Evolutionary conservation across 495 filamentous ascomycete species (phyloP), one percentile per base, ranked within the genome.

Genomic region (Astrothelium macrocarpum): DNA sequence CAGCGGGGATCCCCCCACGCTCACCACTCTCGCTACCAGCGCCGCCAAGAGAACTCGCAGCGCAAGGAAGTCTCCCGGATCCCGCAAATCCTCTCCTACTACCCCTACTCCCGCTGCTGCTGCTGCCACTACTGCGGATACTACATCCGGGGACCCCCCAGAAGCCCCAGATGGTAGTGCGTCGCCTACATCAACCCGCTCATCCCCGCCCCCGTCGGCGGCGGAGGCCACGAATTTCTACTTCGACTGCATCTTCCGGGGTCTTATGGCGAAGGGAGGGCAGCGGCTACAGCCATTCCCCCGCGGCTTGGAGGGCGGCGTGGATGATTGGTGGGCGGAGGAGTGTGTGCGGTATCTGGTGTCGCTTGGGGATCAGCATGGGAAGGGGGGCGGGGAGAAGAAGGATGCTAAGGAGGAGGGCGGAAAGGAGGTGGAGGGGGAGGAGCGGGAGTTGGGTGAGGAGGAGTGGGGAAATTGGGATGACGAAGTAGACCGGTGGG

Each of bases 331-430:
- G 43, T 49, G 18, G 7, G 43, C 43, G 43, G 43, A 9, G 7
- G 43, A 49, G 43, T n/a, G 23, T 10, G 43, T 49, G 43, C 9
- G 9, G 43, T 49, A 49, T n/a, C 43, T 49, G 43, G 43, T 20
- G 43, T 10, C 7, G 5, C 23, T 49, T 10, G 43, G 43, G 43
- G n/a, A 49, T 20, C 11, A 49, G 9, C 9, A n/a, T 9, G 7
- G 18, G 43, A 20, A 3, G 39, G 23, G 32, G 60, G 56, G 45
- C 59, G 28, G 53, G 62, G 16, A n/a, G 26, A 68, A n/a, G 53
- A 53, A 1, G 43, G n/a, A 14, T 62, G 42, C 62, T 25, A 49
- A 46, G 12, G 65, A 62, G 32, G 67, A 64, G 39, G 67, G 62
- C 39, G 61, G 68, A 23, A 43, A 60, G 46, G 26, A 34, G 59